Conservation (phyloP, 805 yeast species). For the Kluyveromyces wickerhamii region DNA sequence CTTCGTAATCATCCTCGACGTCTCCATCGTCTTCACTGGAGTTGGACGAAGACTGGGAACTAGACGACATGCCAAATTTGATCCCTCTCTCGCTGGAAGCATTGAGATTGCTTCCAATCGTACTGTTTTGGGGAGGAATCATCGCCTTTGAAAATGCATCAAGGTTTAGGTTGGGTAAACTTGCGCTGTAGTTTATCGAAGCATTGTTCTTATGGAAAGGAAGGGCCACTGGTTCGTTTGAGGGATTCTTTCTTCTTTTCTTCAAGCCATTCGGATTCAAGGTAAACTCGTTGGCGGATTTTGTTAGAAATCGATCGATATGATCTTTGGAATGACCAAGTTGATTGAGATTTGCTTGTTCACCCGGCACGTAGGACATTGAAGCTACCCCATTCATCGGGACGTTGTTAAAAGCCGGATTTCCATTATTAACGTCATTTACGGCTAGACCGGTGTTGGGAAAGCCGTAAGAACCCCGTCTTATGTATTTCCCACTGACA, state of each 20-base stretch:
- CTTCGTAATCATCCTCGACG: slow-evolving; percentile 15
- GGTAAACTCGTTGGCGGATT: slow-evolving; percentile 15
- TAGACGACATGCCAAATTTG: slow-evolving; percentile 4
- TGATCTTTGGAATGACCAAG: slow-evolving; percentile 3
- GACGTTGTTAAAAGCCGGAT: background rate
- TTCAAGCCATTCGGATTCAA: slow-evolving; percentile 29
- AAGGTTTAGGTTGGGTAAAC: slow-evolving; percentile 17
- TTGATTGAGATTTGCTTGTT: slow-evolving; percentile 4
- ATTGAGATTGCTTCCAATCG: no score
- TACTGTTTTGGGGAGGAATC: slow-evolving; percentile 1
- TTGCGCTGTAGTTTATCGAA: slow-evolving; percentile 6
- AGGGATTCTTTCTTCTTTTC: slow-evolving; percentile 13
- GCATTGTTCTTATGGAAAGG: background rate
- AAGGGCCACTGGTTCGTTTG: background rate
- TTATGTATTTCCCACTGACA: slow-evolving; percentile 22
- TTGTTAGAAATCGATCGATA: slow-evolving; percentile 3
- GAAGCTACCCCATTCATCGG: slow-evolving; percentile 1
- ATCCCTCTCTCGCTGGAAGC: background rate
- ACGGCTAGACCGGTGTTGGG: background rate
- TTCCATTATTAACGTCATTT: background rate
- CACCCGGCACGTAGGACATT: slow-evolving; percentile 4
- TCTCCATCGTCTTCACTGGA: slow-evolving; percentile 10
- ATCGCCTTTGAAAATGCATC: slow-evolving; percentile 8
- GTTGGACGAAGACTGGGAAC: slow-evolving; percentile 2
- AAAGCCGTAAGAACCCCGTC: background rate